Base-by-base conservation (phyloP, 805 yeast species). In the Huiozyma sinensis region DNA sequence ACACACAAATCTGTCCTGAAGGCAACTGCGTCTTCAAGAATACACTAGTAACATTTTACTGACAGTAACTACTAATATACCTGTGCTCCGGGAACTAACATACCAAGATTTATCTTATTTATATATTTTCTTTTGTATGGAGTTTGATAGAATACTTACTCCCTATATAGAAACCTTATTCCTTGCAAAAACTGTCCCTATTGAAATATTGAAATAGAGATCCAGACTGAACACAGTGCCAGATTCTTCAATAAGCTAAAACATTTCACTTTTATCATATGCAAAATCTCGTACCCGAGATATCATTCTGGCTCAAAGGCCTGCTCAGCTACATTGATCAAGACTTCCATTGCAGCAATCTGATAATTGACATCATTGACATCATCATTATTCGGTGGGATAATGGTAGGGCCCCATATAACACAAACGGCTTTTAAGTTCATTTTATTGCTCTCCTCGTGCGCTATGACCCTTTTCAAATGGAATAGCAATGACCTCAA, bases 401-500 rank as follows among this genome's bases (percentile, higher is more conserved):
- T 72, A 42, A 92, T 65, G 2, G 85, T 84, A 13, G 95, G 95
- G 0, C 97, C 96, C 98, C 98, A 92, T 34, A 90, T 88, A 35
- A 86, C 85, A 39, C 95, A 85, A 54, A 92, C 63, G 47, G 83
- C 81, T 56, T 81, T 81, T 46, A 80, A 71, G 39, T 79, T 79
- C 98, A 92, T 92, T 58, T 92, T 73, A 59, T 88, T 87, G 33
- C 64, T 53, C 17, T 71, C 70, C 55, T 79, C 81, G 44, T 78
- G 70, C 29, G 73, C 72, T 34, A 81, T 77, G 10, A 92, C 80
- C 44, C 81, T 75, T 49, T 81, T 79, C 48, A 92, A 74, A 62
- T 92, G 99, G 71, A 90, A 86, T 1, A 89, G 68, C 51, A 92
- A 67, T 33, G 86, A 78, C 51, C 97, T 70, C 52, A 92, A 70